A percentile compares a stretch with the other conserved stretches of the same genome.
phyloP scores from a whole-genome alignment of 495 filamentous ascomycete species.

The Trichoderma orchidacearum region DNA sequence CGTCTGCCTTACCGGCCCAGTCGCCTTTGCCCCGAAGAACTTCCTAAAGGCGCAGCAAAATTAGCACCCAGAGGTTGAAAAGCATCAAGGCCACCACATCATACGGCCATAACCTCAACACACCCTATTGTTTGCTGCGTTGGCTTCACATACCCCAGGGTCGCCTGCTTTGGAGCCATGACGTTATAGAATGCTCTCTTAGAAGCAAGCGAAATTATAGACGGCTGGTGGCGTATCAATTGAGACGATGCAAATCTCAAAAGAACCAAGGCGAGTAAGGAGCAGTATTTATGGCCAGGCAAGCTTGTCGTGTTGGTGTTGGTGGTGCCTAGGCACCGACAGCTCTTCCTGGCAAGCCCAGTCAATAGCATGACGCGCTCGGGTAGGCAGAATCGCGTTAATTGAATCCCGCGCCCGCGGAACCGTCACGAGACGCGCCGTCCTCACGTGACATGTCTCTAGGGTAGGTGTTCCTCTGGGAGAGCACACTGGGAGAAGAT shows the following conservation, averaged over 20 bases:
- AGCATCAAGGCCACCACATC: constrained; percentile 2
- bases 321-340: neutral
- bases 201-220: no score
- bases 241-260: neutral
- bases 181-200: neutral
- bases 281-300: neutral
- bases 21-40: constrained; percentile 47
- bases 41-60: constrained; percentile 32
- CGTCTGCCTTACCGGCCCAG: constrained; percentile 54
- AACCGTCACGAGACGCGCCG: neutral
- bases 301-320: neutral
- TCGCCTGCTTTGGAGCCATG: constrained; percentile 66
- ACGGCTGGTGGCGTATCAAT: neutral
- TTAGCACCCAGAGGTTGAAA: neutral
- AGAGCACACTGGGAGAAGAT: no score
- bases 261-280: neutral
- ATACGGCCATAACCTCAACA: constrained; percentile 23
- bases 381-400: neutral
- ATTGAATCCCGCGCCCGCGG: neutral
- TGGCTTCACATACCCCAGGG: constrained; percentile 80
- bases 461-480: neutral
- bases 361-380: neutral
- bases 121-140: constrained; percentile 75
- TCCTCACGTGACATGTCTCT: neutral
- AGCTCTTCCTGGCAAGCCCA: neutral